A percentile compares a stretch with the other conserved stretches of the same genome.
Conservation (phyloP, 371 early-diverging fungal species). For the Mortierella sp. region DNA sequence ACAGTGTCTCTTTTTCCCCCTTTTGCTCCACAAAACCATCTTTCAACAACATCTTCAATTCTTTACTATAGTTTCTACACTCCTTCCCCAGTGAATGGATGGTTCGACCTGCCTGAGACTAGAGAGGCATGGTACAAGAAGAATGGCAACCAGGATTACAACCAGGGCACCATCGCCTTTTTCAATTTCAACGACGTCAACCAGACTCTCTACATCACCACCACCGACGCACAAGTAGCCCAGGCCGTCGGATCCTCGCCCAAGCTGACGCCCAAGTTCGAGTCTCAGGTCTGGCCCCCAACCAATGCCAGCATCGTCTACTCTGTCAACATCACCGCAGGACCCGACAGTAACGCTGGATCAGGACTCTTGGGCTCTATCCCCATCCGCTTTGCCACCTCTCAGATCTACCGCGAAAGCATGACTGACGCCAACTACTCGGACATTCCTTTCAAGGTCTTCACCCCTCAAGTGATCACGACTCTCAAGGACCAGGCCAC, state of each 20-base stretch:
- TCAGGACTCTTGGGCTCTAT: conserved; percentile 43
- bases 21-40: neutral
- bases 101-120: conserved; percentile 26
- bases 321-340: conserved; percentile 10
- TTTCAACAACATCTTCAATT: neutral
- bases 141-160: too few species aligned
- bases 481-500: conserved; percentile 13
- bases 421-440: neutral
- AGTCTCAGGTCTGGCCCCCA: conserved; percentile 35
- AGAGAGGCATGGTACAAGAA: neutral
- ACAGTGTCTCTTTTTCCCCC: neutral
- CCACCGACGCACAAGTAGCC: conserved; percentile 28
- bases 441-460: neutral
- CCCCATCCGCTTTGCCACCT: conserved; percentile 27
- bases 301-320: conserved; percentile 31
- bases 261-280: conserved; percentile 30
- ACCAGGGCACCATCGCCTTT: neutral
- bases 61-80: conserved; percentile 23
- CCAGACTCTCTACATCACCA: conserved; percentile 31
- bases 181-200: conserved; percentile 9
- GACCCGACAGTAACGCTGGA: conserved; percentile 19
- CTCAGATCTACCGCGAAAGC: neutral
- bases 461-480: conserved; percentile 15
- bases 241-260: conserved; percentile 24
- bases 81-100: conserved; percentile 27